A percentile compares a stretch with the other conserved stretches of the same genome.
These are phyloP conservation scores for Suillus ampliporus DNA, from an alignment of 768 basidiomycete genomes.

Conservation along the genomic window DNA sequence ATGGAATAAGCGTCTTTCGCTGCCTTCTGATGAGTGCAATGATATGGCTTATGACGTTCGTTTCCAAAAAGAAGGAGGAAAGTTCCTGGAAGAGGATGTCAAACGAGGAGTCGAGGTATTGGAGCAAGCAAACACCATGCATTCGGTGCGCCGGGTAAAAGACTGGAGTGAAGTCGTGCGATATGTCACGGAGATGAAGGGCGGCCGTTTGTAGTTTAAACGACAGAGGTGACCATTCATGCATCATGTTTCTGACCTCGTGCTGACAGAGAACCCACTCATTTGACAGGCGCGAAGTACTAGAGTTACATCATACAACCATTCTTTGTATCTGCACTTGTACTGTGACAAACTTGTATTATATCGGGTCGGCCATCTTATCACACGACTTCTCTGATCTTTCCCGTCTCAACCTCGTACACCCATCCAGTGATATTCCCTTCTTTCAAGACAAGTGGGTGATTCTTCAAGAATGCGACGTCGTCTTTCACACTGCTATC, in stretches of 20 bases:
- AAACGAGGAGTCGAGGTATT: constrained; percentile 38
- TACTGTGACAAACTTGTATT: not conserved
- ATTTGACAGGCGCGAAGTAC: not conserved
- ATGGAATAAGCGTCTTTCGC: constrained; percentile 72
- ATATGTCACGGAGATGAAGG: constrained; percentile 9
- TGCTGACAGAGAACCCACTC: not conserved
- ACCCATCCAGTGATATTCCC: constrained; percentile 69
- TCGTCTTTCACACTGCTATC: constrained; percentile 63
- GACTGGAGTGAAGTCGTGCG: constrained; percentile 64
- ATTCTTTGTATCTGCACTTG: not conserved
- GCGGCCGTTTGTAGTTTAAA: not conserved
- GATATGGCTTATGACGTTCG: constrained; percentile 60
- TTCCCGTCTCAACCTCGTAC: constrained; percentile 66
- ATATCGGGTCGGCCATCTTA: not conserved
- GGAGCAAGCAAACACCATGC: constrained; percentile 50
- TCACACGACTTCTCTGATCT: constrained; percentile 43
- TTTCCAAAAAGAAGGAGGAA: constrained; percentile 50
- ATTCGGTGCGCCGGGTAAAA: constrained; percentile 53
- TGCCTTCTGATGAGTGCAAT: constrained; percentile 49
- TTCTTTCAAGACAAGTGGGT: constrained; percentile 59
- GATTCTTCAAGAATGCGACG: constrained; percentile 59
- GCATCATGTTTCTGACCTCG: not conserved
- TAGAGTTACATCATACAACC: not conserved
- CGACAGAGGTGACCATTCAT: not conserved
- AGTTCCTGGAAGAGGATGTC: constrained; percentile 61